Evolutionary conservation across 2,329 filamentous ascomycete genomes (phyloP), one percentile per base, ranked within the genome.

Genomic region (Exophiala calicioides): DNA sequence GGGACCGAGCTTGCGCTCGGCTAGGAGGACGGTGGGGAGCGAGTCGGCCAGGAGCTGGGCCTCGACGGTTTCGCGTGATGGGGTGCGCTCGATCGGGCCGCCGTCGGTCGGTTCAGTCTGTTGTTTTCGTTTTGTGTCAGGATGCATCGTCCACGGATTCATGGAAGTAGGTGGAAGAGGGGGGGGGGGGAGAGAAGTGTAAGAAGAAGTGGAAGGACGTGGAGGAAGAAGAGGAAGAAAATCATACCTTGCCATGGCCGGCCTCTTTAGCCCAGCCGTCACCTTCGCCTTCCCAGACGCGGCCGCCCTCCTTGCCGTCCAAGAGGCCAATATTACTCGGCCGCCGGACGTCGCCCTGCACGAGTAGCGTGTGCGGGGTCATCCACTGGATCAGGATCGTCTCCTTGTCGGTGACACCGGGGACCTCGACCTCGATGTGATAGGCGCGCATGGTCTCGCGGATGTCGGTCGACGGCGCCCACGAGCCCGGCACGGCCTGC

Each of bases 371-470:
- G 30, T 56, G 50, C 27, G 50, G 50, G 24, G 30, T 53, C 13
- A 53, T 26, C 53, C 53, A 56, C 32, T 53, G 50, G 26, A 53
- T 43, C 15, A 53, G 7, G n/a, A 56, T 40, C 29, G 31, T 39
- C 15, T 46, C 42, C 35, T 53, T 56, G 24, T 53, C 50, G 30
- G 44, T 52, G 26, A 47, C 37, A 26, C 53, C 50, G 7, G 47
- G 46, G 8, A 40, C 40, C 27, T 56, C 53, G 40, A 56, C 47
- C 30, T 56, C 53, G 35, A 56, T 53, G 40, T 53, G 52, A 39
- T 57, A 55, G 8, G 43, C 39, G 19, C 44, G 29, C 27, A 50
- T 15, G 4, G 52, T 46, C 37, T 57, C 51, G 34, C 52, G 51
- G 30, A 55, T 52, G 18, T 57, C 52, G 2, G 48, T 51, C 4